phyloP scores from a whole-genome alignment of 805 yeast species.

The Candida patagonica region DNA sequence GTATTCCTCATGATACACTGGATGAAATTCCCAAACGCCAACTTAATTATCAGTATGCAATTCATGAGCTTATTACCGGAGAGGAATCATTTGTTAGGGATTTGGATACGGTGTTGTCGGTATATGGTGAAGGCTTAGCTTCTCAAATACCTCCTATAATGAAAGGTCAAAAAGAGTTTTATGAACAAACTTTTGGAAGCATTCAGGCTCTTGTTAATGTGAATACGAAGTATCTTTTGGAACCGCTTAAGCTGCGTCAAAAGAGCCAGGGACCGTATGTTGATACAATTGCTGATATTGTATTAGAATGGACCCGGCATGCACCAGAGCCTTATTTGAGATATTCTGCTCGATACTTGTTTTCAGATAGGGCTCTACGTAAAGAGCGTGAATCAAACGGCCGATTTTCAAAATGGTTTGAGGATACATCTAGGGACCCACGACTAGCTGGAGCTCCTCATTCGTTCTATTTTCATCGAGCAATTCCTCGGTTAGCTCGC shows the following conservation, averaged over 20 bases:
- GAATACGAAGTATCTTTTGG: constrained; percentile 45
- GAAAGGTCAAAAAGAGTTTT: constrained; percentile 46
- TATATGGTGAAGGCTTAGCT: constrained; percentile 39
- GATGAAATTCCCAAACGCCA: constrained; percentile 27
- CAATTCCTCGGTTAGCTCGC: constrained; percentile 45
- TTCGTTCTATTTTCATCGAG: constrained; percentile 45
- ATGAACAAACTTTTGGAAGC: constrained; percentile 47
- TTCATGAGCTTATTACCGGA: constrained; percentile 63
- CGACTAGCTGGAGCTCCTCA: constrained; percentile 31
- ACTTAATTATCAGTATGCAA: constrained; percentile 60
- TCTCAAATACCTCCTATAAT: constrained; percentile 34
- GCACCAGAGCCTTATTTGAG: constrained; percentile 46
- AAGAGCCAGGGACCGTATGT: constrained; percentile 59
- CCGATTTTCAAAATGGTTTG: constrained; percentile 49
- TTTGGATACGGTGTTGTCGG: constrained; percentile 53
- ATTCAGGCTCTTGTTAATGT: constrained; percentile 46
- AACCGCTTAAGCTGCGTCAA: constrained; percentile 49
- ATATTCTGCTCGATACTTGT: constrained; percentile 41
- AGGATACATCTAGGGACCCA: constrained; percentile 40
- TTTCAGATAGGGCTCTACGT: constrained; percentile 36
- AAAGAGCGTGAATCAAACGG: constrained; percentile 31
- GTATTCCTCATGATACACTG: constrained; percentile 16
- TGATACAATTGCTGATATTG: constrained; percentile 51
- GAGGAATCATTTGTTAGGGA: constrained; percentile 64
- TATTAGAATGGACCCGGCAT: constrained; percentile 52